These are phyloP conservation scores for Aspergillus phoenicis DNA, from an alignment of 2,329 filamentous ascomycete species.

Conservation along the genomic window DNA sequence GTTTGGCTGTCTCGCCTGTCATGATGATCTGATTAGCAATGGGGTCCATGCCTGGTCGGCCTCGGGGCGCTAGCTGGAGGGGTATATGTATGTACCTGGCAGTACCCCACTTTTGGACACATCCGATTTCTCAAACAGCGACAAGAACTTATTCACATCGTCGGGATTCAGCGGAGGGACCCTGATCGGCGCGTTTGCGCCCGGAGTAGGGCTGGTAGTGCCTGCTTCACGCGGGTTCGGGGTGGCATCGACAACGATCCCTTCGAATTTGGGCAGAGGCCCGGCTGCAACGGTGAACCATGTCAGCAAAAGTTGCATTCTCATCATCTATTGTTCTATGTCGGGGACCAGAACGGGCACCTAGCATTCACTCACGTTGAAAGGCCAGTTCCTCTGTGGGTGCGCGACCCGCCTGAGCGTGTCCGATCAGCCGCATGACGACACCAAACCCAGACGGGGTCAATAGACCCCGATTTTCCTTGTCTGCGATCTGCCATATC, in stretches of 20 bases:
- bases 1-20: constrained; percentile 78
- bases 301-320: background rate
- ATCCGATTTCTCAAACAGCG: constrained; percentile 87
- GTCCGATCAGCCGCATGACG: constrained; percentile 89
- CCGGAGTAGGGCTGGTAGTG: constrained; percentile 47
- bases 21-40: constrained; percentile 16
- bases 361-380: constrained; percentile 58
- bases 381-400: constrained; percentile 80
- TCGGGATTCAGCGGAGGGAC: constrained; percentile 87
- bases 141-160: constrained; percentile 84
- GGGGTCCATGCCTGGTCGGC: background rate
- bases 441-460: constrained; percentile 92
- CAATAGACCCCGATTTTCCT: constrained; percentile 90
- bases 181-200: constrained; percentile 67
- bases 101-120: constrained; percentile 71
- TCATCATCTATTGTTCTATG: background rate
- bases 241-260: constrained; percentile 57
- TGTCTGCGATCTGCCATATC: constrained; percentile 99
- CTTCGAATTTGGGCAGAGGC: constrained; percentile 91
- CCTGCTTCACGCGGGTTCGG: constrained; percentile 54
- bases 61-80: background rate
- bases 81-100: constrained; percentile 58
- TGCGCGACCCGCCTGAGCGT: constrained; percentile 85
- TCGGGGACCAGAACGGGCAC: background rate
- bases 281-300: constrained; percentile 54